Evolutionary conservation across 2,329 filamentous ascomycete species (phyloP), one percentile per base, ranked within the genome.

Genomic region (Fusarium luffae): DNA sequence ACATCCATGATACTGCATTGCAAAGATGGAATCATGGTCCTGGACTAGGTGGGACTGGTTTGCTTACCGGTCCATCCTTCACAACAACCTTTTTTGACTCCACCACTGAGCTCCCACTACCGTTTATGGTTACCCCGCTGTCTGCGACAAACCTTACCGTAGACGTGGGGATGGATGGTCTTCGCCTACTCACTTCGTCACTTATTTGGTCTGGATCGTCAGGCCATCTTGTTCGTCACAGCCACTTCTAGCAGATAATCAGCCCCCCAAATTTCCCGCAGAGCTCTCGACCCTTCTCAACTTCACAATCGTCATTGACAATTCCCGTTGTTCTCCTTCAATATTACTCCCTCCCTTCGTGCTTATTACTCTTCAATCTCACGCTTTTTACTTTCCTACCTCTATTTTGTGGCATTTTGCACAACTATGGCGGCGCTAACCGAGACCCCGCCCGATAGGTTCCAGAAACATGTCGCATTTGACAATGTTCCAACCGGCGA

Each of bases 401-500:
- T 59, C 41, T 54, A 40, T 47, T 64, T 47, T 61, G 54, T 70
- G 61, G 42, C 63, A 69, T 57, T 57, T 48, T 63, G 59, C 54
- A 68, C 43, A 41, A 62, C 73, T 59, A 85, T 84, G 82, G 76
- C 80, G 64, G 76, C 77, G 77, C 84, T 85, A 80, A 86, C 83
- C 59, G 72, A 76, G 52, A 72, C 68, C 63, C 77, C 68, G 72
- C 77, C 77, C 69, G 77, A 80, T 78, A 89, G 87, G 74, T 89
- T 89, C 76, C 83, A 85, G 72, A 81, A 82, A 34, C 87, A 88
- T 78, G 86, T 89, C 63, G 86, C 85, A 40, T 89, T 89, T 75
- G 87, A 89, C 79, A 89, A 88, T 69, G 81, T 89, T 37, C 83
- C 85, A 41, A 81, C 84, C 43, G 86, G 86, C 74, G 87, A 89